Conservation (phyloP, 805 yeast genomes). For the Metschnikowia noctiluminum region DNA sequence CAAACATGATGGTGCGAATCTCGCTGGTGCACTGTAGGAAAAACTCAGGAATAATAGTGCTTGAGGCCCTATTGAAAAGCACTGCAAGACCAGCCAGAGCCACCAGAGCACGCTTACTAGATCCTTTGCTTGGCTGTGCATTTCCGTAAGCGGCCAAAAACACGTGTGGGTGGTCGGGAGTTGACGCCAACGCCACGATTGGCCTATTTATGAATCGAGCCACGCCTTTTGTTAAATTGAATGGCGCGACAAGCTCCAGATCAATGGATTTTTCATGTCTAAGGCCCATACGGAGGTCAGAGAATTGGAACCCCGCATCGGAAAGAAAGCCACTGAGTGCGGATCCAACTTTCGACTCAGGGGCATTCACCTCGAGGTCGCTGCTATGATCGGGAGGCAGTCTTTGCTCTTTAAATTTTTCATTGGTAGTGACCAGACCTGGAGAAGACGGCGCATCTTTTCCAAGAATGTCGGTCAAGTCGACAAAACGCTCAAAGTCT, state of each 20-base stretch:
- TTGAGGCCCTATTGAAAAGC: constrained; percentile 30
- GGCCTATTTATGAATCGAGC: constrained; percentile 11
- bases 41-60: constrained; percentile 30
- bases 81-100: constrained; percentile 25
- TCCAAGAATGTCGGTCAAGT: not conserved
- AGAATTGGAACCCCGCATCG: constrained; percentile 9
- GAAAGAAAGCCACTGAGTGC: constrained; percentile 1
- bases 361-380: not conserved
- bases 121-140: not conserved
- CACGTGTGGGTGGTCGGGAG: constrained; percentile 12
- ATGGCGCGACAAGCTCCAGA: constrained; percentile 11
- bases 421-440: not conserved
- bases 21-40: constrained; percentile 40
- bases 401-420: no score
- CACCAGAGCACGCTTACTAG: constrained; percentile 1
- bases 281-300: constrained; percentile 16
- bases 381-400: no score
- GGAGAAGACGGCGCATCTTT: not conserved
- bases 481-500: constrained; percentile 5
- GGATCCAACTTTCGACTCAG: constrained; percentile 4
- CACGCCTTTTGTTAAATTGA: constrained; percentile 6
- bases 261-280: not conserved
- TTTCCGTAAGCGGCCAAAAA: constrained; percentile 16
- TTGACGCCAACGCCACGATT: constrained; percentile 10
- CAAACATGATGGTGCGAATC: constrained; percentile 40